Evolutionary conservation across 768 basidiomycete species (phyloP).

Genomic region (Kwoniella mangroviensis): DNA sequence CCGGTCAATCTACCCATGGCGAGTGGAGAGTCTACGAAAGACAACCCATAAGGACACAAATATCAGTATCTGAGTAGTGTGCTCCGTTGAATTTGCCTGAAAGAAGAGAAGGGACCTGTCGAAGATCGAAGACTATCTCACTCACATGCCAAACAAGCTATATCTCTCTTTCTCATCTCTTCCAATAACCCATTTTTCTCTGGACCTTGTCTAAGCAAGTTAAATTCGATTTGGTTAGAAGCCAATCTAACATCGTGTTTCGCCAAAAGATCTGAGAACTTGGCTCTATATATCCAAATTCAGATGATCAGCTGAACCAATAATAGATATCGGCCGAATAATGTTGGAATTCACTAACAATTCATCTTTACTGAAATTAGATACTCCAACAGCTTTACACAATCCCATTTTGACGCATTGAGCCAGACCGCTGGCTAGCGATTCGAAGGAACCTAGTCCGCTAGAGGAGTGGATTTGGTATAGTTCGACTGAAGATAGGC

Average conservation of each 20-base stretch:
- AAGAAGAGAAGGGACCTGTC: neutral
- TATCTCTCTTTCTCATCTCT: constrained; percentile 53
- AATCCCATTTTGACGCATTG: constrained; percentile 52
- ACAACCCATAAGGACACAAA: neutral
- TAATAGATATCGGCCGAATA: too few species aligned
- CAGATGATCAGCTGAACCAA: neutral
- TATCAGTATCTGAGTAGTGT: too few species aligned
- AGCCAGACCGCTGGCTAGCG: constrained; percentile 46
- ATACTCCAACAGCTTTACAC: constrained; percentile 52
- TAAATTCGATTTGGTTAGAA: constrained; percentile 57
- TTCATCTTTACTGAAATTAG: constrained; percentile 52
- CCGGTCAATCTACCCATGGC: constrained; percentile 57
- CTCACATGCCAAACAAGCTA: constrained; percentile 55
- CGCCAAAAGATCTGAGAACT: constrained; percentile 46
- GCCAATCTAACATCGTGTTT: constrained; percentile 50
- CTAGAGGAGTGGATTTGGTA: constrained; percentile 48
- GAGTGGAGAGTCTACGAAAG: constrained; percentile 53
- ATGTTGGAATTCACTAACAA: constrained; percentile 35
- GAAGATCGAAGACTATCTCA: neutral
- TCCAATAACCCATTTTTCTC: constrained; percentile 52
- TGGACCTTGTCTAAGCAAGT: constrained; percentile 50
- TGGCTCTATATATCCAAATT: constrained; percentile 34
- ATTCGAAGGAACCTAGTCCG: constrained; percentile 44
- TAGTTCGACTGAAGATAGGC: constrained; percentile 16
- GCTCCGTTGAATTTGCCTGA: neutral